Base-by-base conservation (phyloP, 2,329 filamentous ascomycete species). In the Dryadomyces quercus-mongolicae region DNA sequence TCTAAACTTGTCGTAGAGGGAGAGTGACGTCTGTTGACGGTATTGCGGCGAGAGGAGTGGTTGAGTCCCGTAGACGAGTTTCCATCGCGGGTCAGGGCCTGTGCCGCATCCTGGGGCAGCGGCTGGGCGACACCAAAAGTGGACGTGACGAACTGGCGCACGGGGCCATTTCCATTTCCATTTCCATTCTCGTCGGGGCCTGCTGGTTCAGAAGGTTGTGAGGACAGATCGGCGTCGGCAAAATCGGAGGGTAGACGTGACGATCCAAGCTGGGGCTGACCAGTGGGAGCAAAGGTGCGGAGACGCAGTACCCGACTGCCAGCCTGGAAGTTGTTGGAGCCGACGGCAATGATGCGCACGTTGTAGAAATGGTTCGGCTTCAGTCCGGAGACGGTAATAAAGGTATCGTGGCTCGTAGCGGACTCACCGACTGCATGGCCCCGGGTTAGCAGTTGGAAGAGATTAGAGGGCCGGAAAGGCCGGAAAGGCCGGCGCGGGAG, bases 291-390 rank as follows among this genome's bases (percentile, higher is more conserved):
- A 66, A 79, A 84, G 49, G 93, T 97, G 62, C 86, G 81, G 54
- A 98, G 75, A 54, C 93, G 86, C 59, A 97, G 84, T 42, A 94
- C 82, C 5, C 82, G 78, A 67, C 93, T 96, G 42, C 88, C 86
- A 0, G 91, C 89, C 65, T 95, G 89, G 63, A 97, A 97, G 67
- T 93, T 94, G 61, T 91, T 89, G 34, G 85, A 81, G 50, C 92
- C 95, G 53, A 96, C 86, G 43, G 92, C 89, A 61, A 96, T 87
- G 53, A 97, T 88, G 57, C 92, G 85, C 31, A 98, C 84, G 60
- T 95, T 94, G 70, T 97, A 97, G 63, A 91, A 94, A 63, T 88
- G 87, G 60, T 86, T 84, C 0, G 93, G 90, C 62, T 86, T 84
- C 8, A 98, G 75, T 43, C 91, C 89, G 36, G 86, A 90, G 54